phyloP scores from a whole-genome alignment of 169 alveolate species.

The Besnoitia besnoiti region DNA sequence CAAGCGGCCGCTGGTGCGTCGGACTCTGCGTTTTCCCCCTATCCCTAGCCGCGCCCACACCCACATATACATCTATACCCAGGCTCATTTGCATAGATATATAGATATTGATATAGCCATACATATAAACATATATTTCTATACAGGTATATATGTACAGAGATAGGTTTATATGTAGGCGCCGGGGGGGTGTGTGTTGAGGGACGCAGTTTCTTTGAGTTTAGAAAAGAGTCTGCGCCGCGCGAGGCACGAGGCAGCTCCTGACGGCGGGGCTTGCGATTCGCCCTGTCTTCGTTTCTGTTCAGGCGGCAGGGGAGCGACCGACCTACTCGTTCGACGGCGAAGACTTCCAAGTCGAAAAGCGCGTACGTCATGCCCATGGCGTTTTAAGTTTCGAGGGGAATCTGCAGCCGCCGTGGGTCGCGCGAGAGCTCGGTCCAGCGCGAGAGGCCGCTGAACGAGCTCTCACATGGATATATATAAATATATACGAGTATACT shows the following conservation, averaged over 20 bases:
- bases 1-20: too few species aligned
- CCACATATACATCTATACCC: background rate
- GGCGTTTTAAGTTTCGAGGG: background rate
- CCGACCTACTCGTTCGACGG: background rate
- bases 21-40: too few species aligned
- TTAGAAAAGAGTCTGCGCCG: background rate
- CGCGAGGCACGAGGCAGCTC: too few species aligned
- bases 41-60: background rate
- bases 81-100: background rate
- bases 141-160: background rate
- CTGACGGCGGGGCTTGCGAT: too few species aligned
- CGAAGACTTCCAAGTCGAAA: constrained; percentile 30
- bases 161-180: background rate
- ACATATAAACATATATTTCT: background rate
- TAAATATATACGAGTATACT: background rate
- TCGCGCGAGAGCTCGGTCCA: too few species aligned
- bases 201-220: background rate
- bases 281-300: background rate
- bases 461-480: background rate
- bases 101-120: background rate
- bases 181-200: background rate
- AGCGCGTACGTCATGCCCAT: background rate
- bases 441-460: too few species aligned
- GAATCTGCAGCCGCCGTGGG: background rate
- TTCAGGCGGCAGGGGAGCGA: background rate